Evolutionary conservation across 306 rosid genomes (phyloP).

Genomic region (Nissolia schottii): DNA sequence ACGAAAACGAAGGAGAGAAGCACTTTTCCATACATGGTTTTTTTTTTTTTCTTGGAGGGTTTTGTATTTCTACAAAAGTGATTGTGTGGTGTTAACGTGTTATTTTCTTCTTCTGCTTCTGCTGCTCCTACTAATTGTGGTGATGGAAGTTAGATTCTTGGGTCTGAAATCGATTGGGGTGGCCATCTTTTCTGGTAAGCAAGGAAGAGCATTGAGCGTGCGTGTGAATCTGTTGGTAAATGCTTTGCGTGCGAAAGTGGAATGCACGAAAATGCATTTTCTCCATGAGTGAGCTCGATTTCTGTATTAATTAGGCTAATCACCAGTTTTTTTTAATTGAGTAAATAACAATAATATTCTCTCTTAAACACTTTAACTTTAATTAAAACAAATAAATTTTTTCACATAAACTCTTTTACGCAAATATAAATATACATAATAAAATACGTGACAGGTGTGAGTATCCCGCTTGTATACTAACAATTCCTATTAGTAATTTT

Average conservation of each 20-base stretch:
- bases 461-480: too few species aligned
- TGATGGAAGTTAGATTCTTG: background rate
- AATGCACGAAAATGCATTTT: background rate
- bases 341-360: background rate
- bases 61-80: background rate
- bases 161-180: background rate
- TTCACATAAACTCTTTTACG: too few species aligned
- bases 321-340: background rate
- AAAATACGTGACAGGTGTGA: too few species aligned
- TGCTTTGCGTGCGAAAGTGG: background rate
- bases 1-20: conserved; percentile 43
- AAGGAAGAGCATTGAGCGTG: background rate
- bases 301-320: background rate
- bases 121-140: too few species aligned
- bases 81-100: background rate
- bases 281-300: background rate
- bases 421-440: too few species aligned
- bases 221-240: background rate
- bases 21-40: conserved; percentile 52
- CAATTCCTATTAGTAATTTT: too few species aligned
- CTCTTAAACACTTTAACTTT: too few species aligned
- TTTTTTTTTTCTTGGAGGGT: background rate
- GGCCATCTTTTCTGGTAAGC: background rate
- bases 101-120: background rate
- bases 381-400: too few species aligned